phyloP scores from a whole-genome alignment of 345 rosid species.

The Viola odorata region DNA sequence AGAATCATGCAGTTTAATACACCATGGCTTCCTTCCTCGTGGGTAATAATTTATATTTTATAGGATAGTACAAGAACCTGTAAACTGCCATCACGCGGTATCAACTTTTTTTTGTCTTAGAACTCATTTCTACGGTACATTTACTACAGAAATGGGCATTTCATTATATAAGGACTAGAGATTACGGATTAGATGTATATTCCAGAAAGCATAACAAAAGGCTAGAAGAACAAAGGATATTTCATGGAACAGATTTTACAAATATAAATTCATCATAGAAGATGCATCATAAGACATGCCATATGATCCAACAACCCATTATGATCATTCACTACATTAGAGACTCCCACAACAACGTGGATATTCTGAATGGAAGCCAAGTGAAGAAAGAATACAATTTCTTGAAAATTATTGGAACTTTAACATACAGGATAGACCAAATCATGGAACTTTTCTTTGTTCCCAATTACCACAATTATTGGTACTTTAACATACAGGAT shows the following conservation, averaged over 20 bases:
- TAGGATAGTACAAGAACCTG: slow-evolving; percentile 40
- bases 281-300: slow-evolving; percentile 11
- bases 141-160: no score
- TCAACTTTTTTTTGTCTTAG: no score
- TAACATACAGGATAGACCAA: slow-evolving; percentile 23
- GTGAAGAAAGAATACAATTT: slow-evolving; percentile 8
- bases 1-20: no score
- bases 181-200: no score
- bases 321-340: slow-evolving; percentile 13
- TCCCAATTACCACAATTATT: no score
- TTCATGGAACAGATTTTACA: slow-evolving; percentile 23
- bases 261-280: slow-evolving; percentile 3
- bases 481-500: no score
- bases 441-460: slow-evolving; percentile 19
- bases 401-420: slow-evolving; percentile 9
- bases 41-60: no score
- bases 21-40: no score
- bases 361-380: slow-evolving; percentile 11
- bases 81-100: slow-evolving; percentile 88
- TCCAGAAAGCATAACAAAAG: background rate
- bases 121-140: no score
- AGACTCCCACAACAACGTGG: slow-evolving; percentile 10
- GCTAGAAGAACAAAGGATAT: background rate
- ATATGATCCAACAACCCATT: slow-evolving; percentile 21
- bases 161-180: no score